Percentiles rank a stretch among this genome's conserved stretches.
These are phyloP conservation scores for Ehretia macrophylla DNA, from an alignment of 257 asterid genomes.

Conservation along the genomic window DNA sequence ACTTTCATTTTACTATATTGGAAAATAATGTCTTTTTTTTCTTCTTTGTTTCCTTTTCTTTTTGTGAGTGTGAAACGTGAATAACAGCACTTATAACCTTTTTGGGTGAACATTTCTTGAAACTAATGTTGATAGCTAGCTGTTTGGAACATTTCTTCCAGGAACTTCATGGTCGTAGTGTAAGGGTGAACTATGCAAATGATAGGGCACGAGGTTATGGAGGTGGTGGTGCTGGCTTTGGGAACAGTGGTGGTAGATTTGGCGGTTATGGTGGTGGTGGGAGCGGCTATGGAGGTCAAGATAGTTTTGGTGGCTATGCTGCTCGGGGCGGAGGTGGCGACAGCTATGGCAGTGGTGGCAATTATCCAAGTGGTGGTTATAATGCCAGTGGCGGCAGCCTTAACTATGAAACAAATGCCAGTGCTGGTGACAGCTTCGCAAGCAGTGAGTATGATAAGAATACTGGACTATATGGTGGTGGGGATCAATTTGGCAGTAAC, in stretches of 20 bases:
- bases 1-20: no score
- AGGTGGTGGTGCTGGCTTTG: slow-evolving; percentile 7
- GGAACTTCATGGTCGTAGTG: slow-evolving; percentile 77
- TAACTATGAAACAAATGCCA: background rate
- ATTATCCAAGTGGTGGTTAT: background rate
- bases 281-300: slow-evolving; percentile 11
- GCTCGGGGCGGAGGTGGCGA: background rate
- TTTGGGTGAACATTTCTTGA: no score
- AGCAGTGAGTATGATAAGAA: slow-evolving; percentile 4
- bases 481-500: slow-evolving; percentile 10
- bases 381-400: slow-evolving; percentile 8
- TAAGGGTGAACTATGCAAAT: slow-evolving; percentile 67
- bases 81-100: no score
- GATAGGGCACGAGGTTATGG: slow-evolving; percentile 44
- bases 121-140: background rate
- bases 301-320: background rate
- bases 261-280: slow-evolving; percentile 9
- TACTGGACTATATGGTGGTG: slow-evolving; percentile 9
- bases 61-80: no score
- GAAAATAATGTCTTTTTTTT: no score
- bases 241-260: slow-evolving; percentile 7
- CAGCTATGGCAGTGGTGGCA: slow-evolving; percentile 4
- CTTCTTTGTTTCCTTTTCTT: no score
- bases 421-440: background rate
- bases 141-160: slow-evolving; percentile 18